A percentile compares a stretch with the other conserved stretches of the same genome.
Evolutionary conservation across 345 rosid genomes (phyloP).

Genomic region (Citrus glauca): DNA sequence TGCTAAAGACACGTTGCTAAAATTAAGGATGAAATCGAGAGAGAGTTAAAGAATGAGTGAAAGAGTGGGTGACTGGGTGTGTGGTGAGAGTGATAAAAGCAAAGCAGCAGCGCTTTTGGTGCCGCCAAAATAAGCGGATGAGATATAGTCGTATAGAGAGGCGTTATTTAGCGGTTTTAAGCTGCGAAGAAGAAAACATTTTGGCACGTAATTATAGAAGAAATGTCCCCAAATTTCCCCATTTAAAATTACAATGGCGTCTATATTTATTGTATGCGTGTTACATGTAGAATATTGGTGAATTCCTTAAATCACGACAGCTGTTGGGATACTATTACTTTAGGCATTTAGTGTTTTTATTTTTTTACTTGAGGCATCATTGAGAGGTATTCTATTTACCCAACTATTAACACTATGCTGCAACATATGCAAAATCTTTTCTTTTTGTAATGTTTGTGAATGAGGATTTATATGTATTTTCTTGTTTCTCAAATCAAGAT

Average conservation of each 20-base stretch:
- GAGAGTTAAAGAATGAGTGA: not conserved
- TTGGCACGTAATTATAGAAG: not conserved
- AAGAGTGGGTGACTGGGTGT: conserved; percentile 7
- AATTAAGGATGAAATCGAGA: conserved; percentile 23
- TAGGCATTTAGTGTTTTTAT: not conserved
- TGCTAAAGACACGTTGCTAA: conserved; percentile 25
- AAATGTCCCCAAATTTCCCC: conserved; percentile 3
- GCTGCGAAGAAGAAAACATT: not conserved
- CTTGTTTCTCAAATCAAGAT: not conserved
- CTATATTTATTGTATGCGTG: not conserved
- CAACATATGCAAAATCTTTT: too few relatives aligned
- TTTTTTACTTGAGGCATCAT: not conserved
- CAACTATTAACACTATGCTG: not conserved
- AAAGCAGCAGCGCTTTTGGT: conserved; percentile 45
- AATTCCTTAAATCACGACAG: conserved; percentile 14
- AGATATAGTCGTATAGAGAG: conserved; percentile 15
- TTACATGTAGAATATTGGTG: not conserved
- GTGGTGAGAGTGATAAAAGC: not conserved
- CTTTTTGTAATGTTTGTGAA: too few relatives aligned
- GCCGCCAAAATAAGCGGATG: conserved; percentile 88
- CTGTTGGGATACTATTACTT: not conserved
- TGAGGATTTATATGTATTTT: not conserved
- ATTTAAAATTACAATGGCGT: not conserved
- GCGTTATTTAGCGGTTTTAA: conserved; percentile 52
- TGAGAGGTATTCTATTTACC: not conserved